Conservation (phyloP, 164 flowering plant species). For the Liriodendron chinense region DNA sequence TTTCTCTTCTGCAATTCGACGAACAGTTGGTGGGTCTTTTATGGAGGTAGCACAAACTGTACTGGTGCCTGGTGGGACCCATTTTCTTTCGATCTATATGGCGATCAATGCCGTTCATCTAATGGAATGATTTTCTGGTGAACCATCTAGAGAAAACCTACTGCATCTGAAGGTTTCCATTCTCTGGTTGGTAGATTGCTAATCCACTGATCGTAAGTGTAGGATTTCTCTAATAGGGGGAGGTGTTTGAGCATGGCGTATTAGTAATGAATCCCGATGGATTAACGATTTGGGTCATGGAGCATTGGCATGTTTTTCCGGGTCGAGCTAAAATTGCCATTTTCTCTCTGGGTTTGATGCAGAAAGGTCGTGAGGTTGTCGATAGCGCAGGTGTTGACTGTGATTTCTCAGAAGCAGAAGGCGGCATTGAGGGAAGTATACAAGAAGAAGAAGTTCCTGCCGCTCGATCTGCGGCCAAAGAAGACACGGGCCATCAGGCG, state of each 20-base stretch:
- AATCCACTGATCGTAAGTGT: too few relatives aligned
- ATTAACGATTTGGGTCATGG: too few relatives aligned
- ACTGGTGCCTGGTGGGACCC: too few relatives aligned
- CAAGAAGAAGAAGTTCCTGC: conserved; percentile 63
- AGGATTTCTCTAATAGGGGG: too few relatives aligned
- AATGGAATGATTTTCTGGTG: too few relatives aligned
- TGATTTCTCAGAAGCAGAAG: conserved; percentile 62
- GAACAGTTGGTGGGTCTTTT: neutral
- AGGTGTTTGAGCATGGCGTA: too few relatives aligned
- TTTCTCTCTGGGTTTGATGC: conserved; percentile 15
- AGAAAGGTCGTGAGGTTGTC: conserved; percentile 67
- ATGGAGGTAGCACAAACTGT: too few relatives aligned
- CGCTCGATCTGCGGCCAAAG: conserved; percentile 72
- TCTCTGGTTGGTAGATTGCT: too few relatives aligned
- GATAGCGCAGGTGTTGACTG: conserved; percentile 65
- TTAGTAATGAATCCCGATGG: too few relatives aligned
- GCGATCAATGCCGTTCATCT: neutral
- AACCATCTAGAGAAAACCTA: too few relatives aligned
- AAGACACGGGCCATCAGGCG: conserved; percentile 67
- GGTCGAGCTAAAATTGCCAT: neutral
- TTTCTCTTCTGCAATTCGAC: neutral
- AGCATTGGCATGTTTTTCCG: too few relatives aligned
- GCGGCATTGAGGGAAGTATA: conserved; percentile 55
- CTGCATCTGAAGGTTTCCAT: too few relatives aligned
- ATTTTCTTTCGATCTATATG: neutral